Evolutionary conservation across 495 filamentous ascomycete genomes (phyloP), one percentile per base, ranked within the genome.

Genomic region (Penicillium cosmopolitanum): DNA sequence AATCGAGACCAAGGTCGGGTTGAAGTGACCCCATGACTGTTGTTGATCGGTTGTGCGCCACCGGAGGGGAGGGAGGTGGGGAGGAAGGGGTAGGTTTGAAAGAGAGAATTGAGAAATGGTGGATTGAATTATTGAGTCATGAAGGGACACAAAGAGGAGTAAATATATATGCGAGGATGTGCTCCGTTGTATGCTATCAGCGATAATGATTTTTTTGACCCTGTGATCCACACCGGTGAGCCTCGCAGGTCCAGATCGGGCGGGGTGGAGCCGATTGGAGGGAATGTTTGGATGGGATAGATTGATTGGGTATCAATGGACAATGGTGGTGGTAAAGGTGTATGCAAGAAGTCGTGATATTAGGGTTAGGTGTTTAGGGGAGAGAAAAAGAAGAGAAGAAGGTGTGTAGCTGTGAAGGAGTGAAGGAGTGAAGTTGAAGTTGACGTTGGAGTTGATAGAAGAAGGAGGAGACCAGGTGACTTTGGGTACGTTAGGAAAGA

Each of bases 11-110:
- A 56, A 40, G 12, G 43, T 63, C 56, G 57, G 58, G 44, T 23
- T 62, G 55, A 53, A 64, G 50, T 40, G 63, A 64, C 28, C 63
- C 60, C 71, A 74, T 74, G 60, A 66, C 57, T 63, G 12, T 40
- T 31, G 5, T 46, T 31, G 28, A 31, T 31, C 28, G 28, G 28
- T 8, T 31, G 28, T 31, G 28, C 28, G 28, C 28, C 28, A 31
- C 28, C 28, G 28, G 28, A 46, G 12, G 4, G 43, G 1, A n/a
- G 16, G 18, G n/a, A 10, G 43, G 43, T 1, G n/a, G 42, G n/a
- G 42, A 19, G 43, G 43, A 46, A 16, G 43, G 7, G 43, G 8
- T 46, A 3, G 43, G 0, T 23, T 12, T 10, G 10, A 19, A 2
- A 10, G 4, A 48, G 28, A 9, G 28, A 31, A 31, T 31, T 31